Base-by-base conservation (phyloP, 176 grass and related monocot genomes). In the Coix lacrymajobi region DNA sequence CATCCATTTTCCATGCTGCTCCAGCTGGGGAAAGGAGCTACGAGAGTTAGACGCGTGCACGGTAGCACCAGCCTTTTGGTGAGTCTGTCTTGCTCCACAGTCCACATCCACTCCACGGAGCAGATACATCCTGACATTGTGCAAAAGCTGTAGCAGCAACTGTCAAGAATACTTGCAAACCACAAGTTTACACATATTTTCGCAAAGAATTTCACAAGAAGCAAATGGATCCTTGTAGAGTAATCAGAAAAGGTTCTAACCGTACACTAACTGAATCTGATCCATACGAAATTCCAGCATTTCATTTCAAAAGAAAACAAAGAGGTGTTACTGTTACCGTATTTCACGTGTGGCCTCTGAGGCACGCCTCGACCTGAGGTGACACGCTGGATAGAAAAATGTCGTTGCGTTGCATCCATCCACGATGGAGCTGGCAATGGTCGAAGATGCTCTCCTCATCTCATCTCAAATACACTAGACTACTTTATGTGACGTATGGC, bases 41-140 rank as follows among this genome's bases (percentile, higher is more conserved):
- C 22, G 58, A 75, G 62, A 75, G 62, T 26, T 41, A 43, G 56
- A 71, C 40, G 33, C 87, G 71, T 85, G 19, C 40, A 85, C 64
- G 71, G 28, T 16, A 24, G 43, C 36, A 19, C 37, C 40, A 71
- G 52, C 8, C 20, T 54, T 45, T 9, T 14, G 40, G 8, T 20
- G 51, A 46, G 32, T 61, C 46, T 17, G 32, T 61, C 46, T 17
- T 51, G 19, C 5, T 20, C 48, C 17, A 51, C 48, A 20, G 2
- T 45, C 45, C 17, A 51, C 48, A 51, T 56, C 10, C 57, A n/a
- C 13, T 22, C 11, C 2, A 63, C 25, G 9, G 48, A 72, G 37
- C 43, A 71, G 28, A 64, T 64, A 58, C 40, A 7, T 16, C 4
- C 28, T 63, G 28, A 32, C 71, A 69, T 29, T 28, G 25, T 11